A percentile compares a stretch with the other conserved stretches of the same genome.
Evolutionary conservation across 2,329 filamentous ascomycete species (phyloP).

Genomic region (Metarhizium guizhouense): DNA sequence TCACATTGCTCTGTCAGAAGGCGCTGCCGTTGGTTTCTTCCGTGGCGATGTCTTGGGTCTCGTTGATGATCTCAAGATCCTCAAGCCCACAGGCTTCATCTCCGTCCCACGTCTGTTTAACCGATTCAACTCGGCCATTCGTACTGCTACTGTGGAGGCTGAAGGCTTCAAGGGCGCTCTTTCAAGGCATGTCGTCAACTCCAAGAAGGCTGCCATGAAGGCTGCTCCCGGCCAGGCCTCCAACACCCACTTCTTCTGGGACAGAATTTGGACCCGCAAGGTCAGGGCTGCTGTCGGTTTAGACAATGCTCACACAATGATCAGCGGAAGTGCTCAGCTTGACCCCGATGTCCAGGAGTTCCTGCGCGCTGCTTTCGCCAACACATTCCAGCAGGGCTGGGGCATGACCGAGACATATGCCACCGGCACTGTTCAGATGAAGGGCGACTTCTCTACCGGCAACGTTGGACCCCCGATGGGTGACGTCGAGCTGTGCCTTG

Average conservation of each 20-base stretch:
- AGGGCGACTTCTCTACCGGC: slow-evolving; percentile 63
- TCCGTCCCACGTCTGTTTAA: slow-evolving; percentile 91
- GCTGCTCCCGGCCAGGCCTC: slow-evolving; percentile 64
- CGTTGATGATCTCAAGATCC: slow-evolving; percentile 81
- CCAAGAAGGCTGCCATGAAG: slow-evolving; percentile 73
- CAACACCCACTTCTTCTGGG: slow-evolving; percentile 69
- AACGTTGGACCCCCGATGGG: slow-evolving; percentile 71
- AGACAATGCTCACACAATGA: slow-evolving; percentile 61
- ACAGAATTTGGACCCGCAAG: slow-evolving; percentile 86
- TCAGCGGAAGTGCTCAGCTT: slow-evolving; percentile 83
- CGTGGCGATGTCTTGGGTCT: slow-evolving; percentile 81
- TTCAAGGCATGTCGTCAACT: slow-evolving; percentile 67
- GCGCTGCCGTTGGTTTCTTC: slow-evolving; percentile 80
- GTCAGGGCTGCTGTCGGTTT: slow-evolving; percentile 76
- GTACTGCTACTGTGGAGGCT: slow-evolving; percentile 67
- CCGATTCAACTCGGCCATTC: slow-evolving; percentile 77
- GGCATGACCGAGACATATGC: slow-evolving; percentile 93
- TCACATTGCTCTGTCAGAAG: slow-evolving; percentile 62
- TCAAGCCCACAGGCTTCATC: slow-evolving; percentile 74
- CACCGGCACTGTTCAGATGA: slow-evolving; percentile 58
- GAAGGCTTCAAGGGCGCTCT: slow-evolving; percentile 73
- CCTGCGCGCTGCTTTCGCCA: slow-evolving; percentile 72
- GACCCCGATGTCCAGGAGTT: slow-evolving; percentile 85
- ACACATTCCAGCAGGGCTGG: slow-evolving; percentile 77
- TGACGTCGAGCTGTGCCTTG: slow-evolving; percentile 65